phyloP scores from a whole-genome alignment of 257 asterid species.

The Pogostemon cablin region DNA sequence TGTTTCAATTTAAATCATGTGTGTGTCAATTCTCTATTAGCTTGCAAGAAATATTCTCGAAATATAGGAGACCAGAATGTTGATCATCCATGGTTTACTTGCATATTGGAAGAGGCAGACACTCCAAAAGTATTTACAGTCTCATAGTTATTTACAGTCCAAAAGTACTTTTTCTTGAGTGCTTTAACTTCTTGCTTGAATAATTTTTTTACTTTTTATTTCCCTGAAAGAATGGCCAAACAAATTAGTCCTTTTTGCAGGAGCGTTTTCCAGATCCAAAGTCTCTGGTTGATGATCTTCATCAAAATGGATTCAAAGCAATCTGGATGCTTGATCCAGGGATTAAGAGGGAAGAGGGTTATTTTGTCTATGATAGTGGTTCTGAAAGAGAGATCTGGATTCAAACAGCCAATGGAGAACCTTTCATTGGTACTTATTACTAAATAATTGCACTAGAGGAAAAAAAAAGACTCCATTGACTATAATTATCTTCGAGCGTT shows the following conservation, averaged over 20 bases:
- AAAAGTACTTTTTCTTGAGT: too few relatives aligned
- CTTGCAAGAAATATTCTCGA: slow-evolving; percentile 2
- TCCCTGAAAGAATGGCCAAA: slow-evolving; percentile 16
- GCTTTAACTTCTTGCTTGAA: too few relatives aligned
- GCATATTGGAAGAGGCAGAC: slow-evolving; percentile 10
- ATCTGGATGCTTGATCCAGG: slow-evolving; percentile 99
- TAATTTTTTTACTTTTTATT: neutral
- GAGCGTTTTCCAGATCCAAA: slow-evolving; percentile 86
- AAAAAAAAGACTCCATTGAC: neutral
- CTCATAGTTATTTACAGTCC: too few relatives aligned
- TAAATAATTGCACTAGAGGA: neutral
- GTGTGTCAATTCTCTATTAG: slow-evolving; percentile 4
- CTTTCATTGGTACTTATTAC: slow-evolving; percentile 62
- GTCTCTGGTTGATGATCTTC: slow-evolving; percentile 76
- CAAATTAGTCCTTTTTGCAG: slow-evolving; percentile 43
- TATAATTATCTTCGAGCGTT: neutral
- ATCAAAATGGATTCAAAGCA: slow-evolving; percentile 82
- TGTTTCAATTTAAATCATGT: slow-evolving; percentile 10
- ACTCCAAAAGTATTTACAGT: too few relatives aligned
- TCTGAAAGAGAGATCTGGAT: slow-evolving; percentile 80
- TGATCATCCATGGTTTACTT: neutral
- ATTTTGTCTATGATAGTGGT: slow-evolving; percentile 84
- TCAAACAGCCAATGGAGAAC: slow-evolving; percentile 75
- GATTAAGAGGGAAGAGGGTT: slow-evolving; percentile 83
- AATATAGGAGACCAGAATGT: neutral